A percentile compares a stretch with the other conserved stretches of the same genome.
phyloP scores from a whole-genome alignment of 257 asterid species.

The Rehmannia glutinosa region DNA sequence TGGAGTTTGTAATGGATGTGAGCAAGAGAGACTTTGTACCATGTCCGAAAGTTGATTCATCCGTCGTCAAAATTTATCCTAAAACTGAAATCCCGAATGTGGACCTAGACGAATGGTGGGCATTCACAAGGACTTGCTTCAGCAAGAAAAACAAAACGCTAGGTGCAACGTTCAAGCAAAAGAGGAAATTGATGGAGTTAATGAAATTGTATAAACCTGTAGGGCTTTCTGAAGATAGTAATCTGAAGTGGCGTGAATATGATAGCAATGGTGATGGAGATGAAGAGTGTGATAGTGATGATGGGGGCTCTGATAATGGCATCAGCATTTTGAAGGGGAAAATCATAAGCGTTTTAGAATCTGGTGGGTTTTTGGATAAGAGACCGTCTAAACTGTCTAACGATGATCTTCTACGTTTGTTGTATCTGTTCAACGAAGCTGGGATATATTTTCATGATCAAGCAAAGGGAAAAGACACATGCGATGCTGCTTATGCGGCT shows the following conservation, averaged over 20 bases:
- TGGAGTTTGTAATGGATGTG: slow-evolving; percentile 81
- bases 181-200: slow-evolving; percentile 71
- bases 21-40: slow-evolving; percentile 90
- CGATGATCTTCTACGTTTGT: slow-evolving; percentile 50
- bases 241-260: not conserved
- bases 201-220: slow-evolving; percentile 35
- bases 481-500: slow-evolving; percentile 25
- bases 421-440: slow-evolving; percentile 55
- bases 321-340: slow-evolving; percentile 42
- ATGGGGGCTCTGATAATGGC: no score
- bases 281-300: no score
- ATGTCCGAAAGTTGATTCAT: slow-evolving; percentile 81
- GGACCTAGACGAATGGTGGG: slow-evolving; percentile 80
- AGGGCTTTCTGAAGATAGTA: slow-evolving; percentile 8
- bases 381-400: slow-evolving; percentile 80
- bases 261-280: no score
- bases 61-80: slow-evolving; percentile 70
- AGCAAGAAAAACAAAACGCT: slow-evolving; percentile 79
- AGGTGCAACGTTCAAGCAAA: slow-evolving; percentile 86
- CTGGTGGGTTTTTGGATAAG: slow-evolving; percentile 59
- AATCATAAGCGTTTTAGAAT: slow-evolving; percentile 38
- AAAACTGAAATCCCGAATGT: slow-evolving; percentile 55
- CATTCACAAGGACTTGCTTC: slow-evolving; percentile 82
- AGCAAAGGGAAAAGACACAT: slow-evolving; percentile 21
- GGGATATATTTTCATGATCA: slow-evolving; percentile 63